These are phyloP conservation scores for Suillus bovinus DNA, from an alignment of 768 basidiomycete species.

Conservation along the genomic window DNA sequence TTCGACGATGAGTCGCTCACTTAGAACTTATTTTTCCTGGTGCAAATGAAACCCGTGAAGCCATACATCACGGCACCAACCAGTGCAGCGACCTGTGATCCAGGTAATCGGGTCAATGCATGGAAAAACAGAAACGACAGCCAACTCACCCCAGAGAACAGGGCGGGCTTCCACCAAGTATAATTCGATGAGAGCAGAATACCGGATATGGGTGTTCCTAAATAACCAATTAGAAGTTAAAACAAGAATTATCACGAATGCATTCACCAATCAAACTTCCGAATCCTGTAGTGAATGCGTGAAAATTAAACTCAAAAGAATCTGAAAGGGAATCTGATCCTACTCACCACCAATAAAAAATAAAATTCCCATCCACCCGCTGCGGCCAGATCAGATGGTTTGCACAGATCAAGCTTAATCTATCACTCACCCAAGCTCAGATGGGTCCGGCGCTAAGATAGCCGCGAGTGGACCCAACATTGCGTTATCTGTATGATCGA, in stretches of 20 bases:
- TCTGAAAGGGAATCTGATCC: neutral
- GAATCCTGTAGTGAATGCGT: neutral
- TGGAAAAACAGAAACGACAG: neutral
- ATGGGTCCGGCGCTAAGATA: too few species aligned
- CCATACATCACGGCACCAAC: neutral
- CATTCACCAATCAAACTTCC: neutral
- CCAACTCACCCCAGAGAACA: neutral
- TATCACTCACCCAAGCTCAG: too few species aligned
- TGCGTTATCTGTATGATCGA: neutral
- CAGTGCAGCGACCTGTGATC: neutral
- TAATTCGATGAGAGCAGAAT: neutral
- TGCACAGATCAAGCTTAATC: too few species aligned
- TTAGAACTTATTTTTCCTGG: neutral
- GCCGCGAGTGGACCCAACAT: too few species aligned
- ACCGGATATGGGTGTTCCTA: neutral
- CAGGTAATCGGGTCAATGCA: neutral
- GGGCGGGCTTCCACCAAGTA: neutral
- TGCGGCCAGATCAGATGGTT: neutral
- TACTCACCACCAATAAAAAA: neutral
- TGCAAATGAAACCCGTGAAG: neutral
- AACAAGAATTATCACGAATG: neutral
- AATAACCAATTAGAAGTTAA: neutral
- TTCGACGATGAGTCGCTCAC: neutral
- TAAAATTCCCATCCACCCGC: neutral
- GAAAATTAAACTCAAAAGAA: neutral